A percentile compares a stretch with the other conserved stretches of the same genome.
Evolutionary conservation across 257 asterid genomes (phyloP).

Genomic region (Solanum sitiens): DNA sequence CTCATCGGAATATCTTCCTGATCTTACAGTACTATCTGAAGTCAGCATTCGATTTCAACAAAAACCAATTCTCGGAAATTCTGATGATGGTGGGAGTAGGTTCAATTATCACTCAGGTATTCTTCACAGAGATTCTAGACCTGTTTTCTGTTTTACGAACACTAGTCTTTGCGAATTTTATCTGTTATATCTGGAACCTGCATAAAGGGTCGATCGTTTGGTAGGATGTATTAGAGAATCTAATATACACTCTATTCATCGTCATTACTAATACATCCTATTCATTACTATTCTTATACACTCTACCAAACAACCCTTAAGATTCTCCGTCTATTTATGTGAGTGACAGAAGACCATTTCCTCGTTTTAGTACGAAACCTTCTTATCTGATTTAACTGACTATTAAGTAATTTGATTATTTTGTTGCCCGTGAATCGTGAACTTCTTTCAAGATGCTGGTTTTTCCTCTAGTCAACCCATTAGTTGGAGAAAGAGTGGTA

Average conservation of each 20-base stretch:
- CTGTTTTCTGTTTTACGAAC: background rate
- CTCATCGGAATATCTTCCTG: background rate
- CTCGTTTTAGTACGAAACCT: background rate
- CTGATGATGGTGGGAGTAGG: slow-evolving; percentile 82
- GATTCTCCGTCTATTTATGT: background rate
- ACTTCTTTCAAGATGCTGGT: slow-evolving; percentile 42
- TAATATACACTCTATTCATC: background rate
- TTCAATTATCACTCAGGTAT: slow-evolving; percentile 89
- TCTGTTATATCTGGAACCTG: background rate
- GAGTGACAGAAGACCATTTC: background rate
- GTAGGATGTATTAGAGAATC: background rate
- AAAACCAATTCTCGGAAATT: slow-evolving; percentile 83
- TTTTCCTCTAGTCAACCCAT: slow-evolving; percentile 66
- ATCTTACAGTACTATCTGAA: slow-evolving; percentile 82
- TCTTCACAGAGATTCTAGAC: background rate
- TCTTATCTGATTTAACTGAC: background rate
- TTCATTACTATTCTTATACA: background rate
- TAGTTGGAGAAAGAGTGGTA: slow-evolving; percentile 73
- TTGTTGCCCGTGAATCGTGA: background rate
- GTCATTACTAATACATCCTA: background rate
- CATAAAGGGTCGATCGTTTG: background rate
- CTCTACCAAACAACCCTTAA: background rate
- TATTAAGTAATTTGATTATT: background rate
- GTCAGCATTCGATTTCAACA: slow-evolving; percentile 73
- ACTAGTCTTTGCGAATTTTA: background rate